phyloP scores from a whole-genome alignment of 768 basidiomycete genomes.

The Pleurotus salmoneostramineus region DNA sequence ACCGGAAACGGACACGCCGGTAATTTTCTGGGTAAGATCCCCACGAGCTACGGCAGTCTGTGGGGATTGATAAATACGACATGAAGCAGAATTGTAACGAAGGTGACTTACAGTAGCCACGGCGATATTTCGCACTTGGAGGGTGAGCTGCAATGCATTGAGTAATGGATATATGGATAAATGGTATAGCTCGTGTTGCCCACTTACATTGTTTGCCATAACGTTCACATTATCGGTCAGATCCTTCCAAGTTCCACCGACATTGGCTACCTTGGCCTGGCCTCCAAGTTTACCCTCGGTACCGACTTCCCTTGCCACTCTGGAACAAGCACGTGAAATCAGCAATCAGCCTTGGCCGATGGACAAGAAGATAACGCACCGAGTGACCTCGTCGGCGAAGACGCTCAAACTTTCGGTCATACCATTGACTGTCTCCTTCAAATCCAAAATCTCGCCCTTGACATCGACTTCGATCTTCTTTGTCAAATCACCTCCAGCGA shows the following conservation, averaged over 20 bases:
- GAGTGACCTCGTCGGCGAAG: slow-evolving; percentile 74
- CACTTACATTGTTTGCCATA: slow-evolving; percentile 86
- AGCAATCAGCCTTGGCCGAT: neutral
- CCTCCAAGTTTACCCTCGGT: slow-evolving; percentile 95
- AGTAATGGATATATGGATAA: neutral
- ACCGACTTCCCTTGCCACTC: slow-evolving; percentile 95
- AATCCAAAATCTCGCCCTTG: slow-evolving; percentile 85
- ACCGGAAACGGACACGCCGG: slow-evolving; percentile 87
- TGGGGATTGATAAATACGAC: neutral
- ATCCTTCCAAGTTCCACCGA: slow-evolving; percentile 97
- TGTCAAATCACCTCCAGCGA: slow-evolving; percentile 88
- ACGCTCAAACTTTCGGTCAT: slow-evolving; percentile 89
- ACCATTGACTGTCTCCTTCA: slow-evolving; percentile 91
- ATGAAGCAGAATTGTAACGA: neutral
- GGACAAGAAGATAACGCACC: neutral
- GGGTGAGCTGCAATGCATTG: slow-evolving; percentile 56
- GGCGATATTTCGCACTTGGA: slow-evolving; percentile 92
- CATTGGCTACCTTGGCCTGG: slow-evolving; percentile 89
- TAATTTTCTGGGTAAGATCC: slow-evolving; percentile 91
- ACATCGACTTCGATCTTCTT: slow-evolving; percentile 93
- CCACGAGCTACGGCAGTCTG: slow-evolving; percentile 88
- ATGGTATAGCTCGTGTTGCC: neutral
- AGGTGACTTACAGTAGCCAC: slow-evolving; percentile 71
- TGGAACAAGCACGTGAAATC: slow-evolving; percentile 8
- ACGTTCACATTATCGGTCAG: slow-evolving; percentile 94